Conservation (phyloP, 495 filamentous ascomycete genomes). For the Neurospora discreta region DNA sequence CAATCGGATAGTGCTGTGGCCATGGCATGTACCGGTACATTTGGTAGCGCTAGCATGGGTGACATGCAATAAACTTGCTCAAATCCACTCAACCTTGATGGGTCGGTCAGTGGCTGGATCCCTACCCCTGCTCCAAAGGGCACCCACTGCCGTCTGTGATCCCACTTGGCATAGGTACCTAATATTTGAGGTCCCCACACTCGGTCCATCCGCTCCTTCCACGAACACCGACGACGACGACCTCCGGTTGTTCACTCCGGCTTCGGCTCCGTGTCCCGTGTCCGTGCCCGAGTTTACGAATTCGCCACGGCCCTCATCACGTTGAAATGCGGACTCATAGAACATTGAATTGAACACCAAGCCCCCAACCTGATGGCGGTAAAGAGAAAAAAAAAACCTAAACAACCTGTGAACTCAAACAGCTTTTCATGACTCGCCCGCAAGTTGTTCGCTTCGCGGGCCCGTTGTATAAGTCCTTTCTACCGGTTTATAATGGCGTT, state of each 20-base stretch:
- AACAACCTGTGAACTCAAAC: no score
- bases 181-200: background rate
- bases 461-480: no score
- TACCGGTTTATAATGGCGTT: no score
- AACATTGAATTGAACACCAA: no score
- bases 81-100: slow-evolving; percentile 14
- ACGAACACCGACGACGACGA: background rate
- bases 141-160: background rate
- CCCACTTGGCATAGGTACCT: background rate
- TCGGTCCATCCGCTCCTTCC: background rate
- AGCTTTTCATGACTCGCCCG: no score
- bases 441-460: no score
- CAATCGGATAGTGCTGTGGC: background rate
- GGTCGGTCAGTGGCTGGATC: background rate
- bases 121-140: background rate
- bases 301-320: no score
- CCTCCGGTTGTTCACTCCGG: background rate
- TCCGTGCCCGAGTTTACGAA: no score
- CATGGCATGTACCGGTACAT: slow-evolving; percentile 9
- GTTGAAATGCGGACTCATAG: no score
- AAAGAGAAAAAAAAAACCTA: no score
- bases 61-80: slow-evolving; percentile 18
- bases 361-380: no score
- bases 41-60: background rate
- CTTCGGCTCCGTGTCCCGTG: background rate